Percentiles rank a stretch among this genome's conserved stretches.
phyloP scores from a whole-genome alignment of 2,329 filamentous ascomycete genomes.

The Fusarium clavum region DNA sequence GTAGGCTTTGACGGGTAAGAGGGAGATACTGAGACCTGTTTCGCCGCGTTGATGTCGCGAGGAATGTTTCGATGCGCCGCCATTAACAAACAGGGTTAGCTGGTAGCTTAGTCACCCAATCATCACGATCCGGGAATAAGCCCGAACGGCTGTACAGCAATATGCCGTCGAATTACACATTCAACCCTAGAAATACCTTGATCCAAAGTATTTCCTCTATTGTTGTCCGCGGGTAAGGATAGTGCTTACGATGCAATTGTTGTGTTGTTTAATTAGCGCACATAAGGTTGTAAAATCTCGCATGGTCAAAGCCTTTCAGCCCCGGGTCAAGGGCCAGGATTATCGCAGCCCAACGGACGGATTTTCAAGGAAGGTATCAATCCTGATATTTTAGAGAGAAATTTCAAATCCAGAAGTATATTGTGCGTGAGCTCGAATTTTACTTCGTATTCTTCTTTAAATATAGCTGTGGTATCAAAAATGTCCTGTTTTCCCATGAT shows the following conservation, averaged over 20 bases:
- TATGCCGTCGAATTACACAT: not conserved
- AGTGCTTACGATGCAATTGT: not conserved
- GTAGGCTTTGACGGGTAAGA: not conserved
- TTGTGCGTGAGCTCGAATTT: not conserved
- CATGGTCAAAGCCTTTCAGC: slow-evolving; percentile 27
- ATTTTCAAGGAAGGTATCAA: not conserved
- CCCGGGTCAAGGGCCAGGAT: slow-evolving; percentile 8
- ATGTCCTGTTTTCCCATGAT: slow-evolving; percentile 33
- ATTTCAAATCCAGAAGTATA: not conserved
- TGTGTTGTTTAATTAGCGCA: not conserved
- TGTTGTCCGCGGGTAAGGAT: no score
- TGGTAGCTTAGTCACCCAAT: slow-evolving; percentile 3
- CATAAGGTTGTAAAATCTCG: slow-evolving; percentile 8
- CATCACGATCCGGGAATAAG: not conserved
- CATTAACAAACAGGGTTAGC: not conserved
- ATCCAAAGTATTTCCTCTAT: not conserved
- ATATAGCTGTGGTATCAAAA: slow-evolving; percentile 34
- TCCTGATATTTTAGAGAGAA: not conserved
- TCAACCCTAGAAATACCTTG: not conserved
- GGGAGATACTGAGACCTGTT: no score
- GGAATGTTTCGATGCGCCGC: slow-evolving; percentile 5
- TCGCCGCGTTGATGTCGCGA: not conserved
- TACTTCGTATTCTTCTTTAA: slow-evolving; percentile 10
- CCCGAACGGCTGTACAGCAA: no score
- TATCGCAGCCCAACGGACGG: slow-evolving; percentile 4